These are phyloP conservation scores for Tuber brumale DNA, from an alignment of 495 filamentous ascomycete genomes.

Conservation along the genomic window DNA sequence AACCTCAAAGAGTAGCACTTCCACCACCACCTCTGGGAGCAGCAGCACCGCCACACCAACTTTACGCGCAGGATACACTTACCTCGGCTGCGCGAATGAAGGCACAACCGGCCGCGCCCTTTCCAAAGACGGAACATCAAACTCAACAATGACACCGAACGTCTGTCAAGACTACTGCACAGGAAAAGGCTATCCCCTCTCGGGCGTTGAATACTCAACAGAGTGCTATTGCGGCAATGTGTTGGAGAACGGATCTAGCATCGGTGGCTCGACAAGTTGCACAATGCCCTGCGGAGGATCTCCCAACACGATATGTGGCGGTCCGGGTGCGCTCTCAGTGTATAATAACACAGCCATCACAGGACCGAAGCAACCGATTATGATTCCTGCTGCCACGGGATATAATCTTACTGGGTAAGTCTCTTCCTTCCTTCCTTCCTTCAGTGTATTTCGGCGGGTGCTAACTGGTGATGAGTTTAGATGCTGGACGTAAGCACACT, in stretches of 20 bases:
- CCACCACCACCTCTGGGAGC: neutral
- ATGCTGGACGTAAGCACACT: slow-evolving; percentile 18
- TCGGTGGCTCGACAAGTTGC: slow-evolving; percentile 25
- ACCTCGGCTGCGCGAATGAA: slow-evolving; percentile 59
- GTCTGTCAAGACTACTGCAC: slow-evolving; percentile 50
- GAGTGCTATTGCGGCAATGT: slow-evolving; percentile 64
- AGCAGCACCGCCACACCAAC: slow-evolving; percentile 5
- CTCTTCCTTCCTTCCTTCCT: neutral
- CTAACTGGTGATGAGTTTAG: slow-evolving; percentile 5
- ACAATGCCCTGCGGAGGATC: slow-evolving; percentile 27
- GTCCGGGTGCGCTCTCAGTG: slow-evolving; percentile 28
- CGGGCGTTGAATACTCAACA: slow-evolving; percentile 61
- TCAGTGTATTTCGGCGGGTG: neutral
- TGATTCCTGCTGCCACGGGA: slow-evolving; percentile 8
- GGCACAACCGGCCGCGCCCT: slow-evolving; percentile 55
- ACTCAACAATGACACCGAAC: slow-evolving; percentile 52
- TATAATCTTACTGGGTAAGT: slow-evolving; percentile 45
- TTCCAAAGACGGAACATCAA: slow-evolving; percentile 49
- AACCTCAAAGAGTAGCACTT: neutral
- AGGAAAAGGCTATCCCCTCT: slow-evolving; percentile 48
- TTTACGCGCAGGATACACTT: slow-evolving; percentile 47
- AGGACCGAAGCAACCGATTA: slow-evolving; percentile 21
- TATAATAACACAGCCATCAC: slow-evolving; percentile 42
- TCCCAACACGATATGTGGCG: slow-evolving; percentile 22
- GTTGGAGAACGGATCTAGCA: slow-evolving; percentile 17